Base-by-base conservation (phyloP, 441 rosid genomes). In the Populus hybrid region DNA sequence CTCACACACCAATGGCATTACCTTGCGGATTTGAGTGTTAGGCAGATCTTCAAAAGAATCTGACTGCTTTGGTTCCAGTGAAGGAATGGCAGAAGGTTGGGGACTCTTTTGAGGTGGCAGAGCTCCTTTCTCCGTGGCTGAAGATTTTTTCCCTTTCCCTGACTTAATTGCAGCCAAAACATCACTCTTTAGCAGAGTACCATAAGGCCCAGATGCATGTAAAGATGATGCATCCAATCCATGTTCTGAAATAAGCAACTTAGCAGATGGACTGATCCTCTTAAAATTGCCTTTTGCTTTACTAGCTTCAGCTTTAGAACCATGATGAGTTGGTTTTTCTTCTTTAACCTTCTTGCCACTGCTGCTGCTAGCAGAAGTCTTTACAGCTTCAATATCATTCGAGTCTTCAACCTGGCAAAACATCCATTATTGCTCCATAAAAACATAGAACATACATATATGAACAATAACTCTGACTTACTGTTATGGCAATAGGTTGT, bases 1-100 rank as follows among this genome's bases (percentile, higher is more conserved):
- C 10, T 36, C 1, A 16, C 11, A 69, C 36, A 26, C 73, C 32
- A 54, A 76, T 70, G 6, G 65, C 30, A 63, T 63, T 85, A 94
- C 99, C 99, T 96, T 96, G 83, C 98, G 98, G 81, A 96, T 96
- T 90, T 96, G 99, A 90, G 92, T 87, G 81, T 96, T 94, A 71
- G 98, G 96, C 16, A 92, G 76, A 85, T 96, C 98, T 88, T 91
- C 92, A 78, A 88, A 94, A 78, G 90, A 86, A 83, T 87, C 88
- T 67, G 88, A 81, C 76, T 76, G 89, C 82, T 87, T 74, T 83
- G 91, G 81, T 75, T 84, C 89, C 59, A 83, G 82, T 9, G 30
- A 71, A 68, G 72, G 79, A 20, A 38, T 74, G 76, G 86, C 50
- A 65, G 93, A 87, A 73, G 89, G 40, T 80, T 86, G 83, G 16